Evolutionary conservation across 176 grass and related monocot species (phyloP).

Genomic region (Eleusine coracana): DNA sequence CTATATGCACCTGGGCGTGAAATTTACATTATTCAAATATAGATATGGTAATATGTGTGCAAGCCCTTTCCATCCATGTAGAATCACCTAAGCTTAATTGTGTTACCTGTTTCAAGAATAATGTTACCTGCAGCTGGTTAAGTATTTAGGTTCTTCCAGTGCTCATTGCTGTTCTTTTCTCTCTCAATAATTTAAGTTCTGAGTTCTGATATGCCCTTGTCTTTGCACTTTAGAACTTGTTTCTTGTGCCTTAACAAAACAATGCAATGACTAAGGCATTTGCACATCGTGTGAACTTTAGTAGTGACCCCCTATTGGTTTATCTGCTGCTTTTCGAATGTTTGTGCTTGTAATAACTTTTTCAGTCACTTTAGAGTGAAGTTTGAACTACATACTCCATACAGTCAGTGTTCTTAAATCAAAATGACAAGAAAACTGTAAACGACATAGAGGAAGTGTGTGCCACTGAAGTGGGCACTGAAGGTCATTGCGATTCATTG

Average conservation of each 20-base stretch:
- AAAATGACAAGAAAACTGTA: conserved; percentile 23
- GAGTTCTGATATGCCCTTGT: neutral
- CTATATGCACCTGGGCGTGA: neutral
- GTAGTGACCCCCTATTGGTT: neutral
- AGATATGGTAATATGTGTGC: conserved; percentile 6
- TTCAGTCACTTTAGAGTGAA: conserved; percentile 22
- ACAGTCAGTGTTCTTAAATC: neutral
- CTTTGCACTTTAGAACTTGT: neutral
- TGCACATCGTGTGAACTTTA: neutral
- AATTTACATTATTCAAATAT: neutral
- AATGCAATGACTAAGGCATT: neutral
- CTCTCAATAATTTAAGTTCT: neutral
- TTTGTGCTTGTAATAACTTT: neutral
- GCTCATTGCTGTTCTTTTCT: neutral
- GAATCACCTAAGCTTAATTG: conserved; percentile 19
- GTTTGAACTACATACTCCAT: conserved; percentile 3
- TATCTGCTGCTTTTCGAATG: neutral
- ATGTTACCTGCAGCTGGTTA: neutral
- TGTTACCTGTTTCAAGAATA: neutral
- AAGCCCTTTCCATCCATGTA: neutral
- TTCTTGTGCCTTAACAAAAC: neutral
- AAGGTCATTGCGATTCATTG: conserved; percentile 8
- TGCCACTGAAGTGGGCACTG: neutral
- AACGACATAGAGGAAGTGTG: neutral
- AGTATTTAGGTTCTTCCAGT: neutral